Evolutionary conservation across 495 filamentous ascomycete species (phyloP), one percentile per base, ranked within the genome.

Genomic region (Ascobolus immersus): DNA sequence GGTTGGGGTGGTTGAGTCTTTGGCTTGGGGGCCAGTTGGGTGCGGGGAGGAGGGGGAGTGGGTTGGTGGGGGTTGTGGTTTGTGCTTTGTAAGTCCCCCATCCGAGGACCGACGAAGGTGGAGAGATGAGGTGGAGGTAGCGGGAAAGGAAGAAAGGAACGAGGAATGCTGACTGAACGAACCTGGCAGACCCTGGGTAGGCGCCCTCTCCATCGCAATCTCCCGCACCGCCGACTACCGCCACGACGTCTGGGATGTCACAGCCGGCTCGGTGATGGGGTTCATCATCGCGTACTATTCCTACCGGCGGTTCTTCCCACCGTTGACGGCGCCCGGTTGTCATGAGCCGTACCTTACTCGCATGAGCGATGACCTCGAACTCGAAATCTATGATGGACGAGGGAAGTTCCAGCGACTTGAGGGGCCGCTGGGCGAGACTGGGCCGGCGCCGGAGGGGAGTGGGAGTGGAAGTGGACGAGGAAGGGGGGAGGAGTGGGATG

Each of bases 231-330:
- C 90, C 47, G 86, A 99, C 50, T 99, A 99, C 48, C 56, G 86
- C 17, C 86, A 99, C 42, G 89, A 94, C 49, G 75, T 89, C 4
- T 91, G 72, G 32, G 86, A 99, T 55, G 89, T 99, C 13, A 73
- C 67, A 17, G 57, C 58, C 11, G 86, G 86, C 0, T 69, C 65
- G 1, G 38, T 75, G 19, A 57, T 99, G 9, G 86, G 86, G 1
- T 61, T 72, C 40, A 48, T 56, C 5, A 56, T 93, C 7, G 70
- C 77, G 12, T 75, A 73, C 44, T 89, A 80, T 53, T 79, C 72
- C 17, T 96, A 92, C 44, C 14, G 37, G 18, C 32, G 65, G 36
- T 67, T 67, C 37, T 71, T 61, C 51, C 66, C 64, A 6, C 38
- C 55, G 20, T 43, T 69, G 26, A 48, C 53, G 32, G 59, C 56